phyloP scores from a whole-genome alignment of 805 yeast genomes.

The Saturnispora zaruensis region DNA sequence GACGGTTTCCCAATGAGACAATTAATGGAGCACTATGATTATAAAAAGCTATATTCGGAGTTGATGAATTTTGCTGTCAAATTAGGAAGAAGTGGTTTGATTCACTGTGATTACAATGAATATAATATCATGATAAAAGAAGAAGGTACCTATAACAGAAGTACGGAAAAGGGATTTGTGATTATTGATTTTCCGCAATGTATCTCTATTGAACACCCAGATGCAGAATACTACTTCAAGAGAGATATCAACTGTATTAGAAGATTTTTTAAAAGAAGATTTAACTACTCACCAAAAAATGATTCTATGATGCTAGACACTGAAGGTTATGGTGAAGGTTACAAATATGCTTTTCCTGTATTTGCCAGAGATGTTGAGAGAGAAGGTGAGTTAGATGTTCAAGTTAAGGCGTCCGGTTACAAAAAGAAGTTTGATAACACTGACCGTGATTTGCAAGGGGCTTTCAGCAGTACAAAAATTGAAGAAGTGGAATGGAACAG shows the following conservation, averaged over 20 bases:
- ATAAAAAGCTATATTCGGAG: conserved; percentile 67
- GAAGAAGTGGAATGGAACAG: conserved; percentile 17
- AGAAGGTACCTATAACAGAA: conserved; percentile 41
- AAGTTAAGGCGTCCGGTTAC: conserved; percentile 88
- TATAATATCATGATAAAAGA: conserved; percentile 80
- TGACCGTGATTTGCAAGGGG: conserved; percentile 63
- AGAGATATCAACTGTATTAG: conserved; percentile 91
- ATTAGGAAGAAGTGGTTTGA: conserved; percentile 79
- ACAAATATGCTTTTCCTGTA: conserved; percentile 64
- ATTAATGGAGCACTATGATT: conserved; percentile 59
- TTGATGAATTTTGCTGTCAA: conserved; percentile 81
- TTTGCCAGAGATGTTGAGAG: conserved; percentile 71
- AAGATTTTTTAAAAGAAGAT: conserved; percentile 69
- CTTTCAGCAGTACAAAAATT: conserved; percentile 38
- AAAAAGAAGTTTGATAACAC: conserved; percentile 34
- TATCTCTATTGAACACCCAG: conserved; percentile 83
- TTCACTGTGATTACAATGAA: conserved; percentile 97
- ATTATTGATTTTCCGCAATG: conserved; percentile 99
- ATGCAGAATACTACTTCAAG: conserved; percentile 80
- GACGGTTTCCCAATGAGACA: conserved; percentile 88
- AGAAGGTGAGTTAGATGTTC: conserved; percentile 63
- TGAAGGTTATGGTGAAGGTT: conserved; percentile 78
- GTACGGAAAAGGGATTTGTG: conserved; percentile 60
- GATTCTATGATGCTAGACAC: conserved; percentile 68
- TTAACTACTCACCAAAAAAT: conserved; percentile 57